These are phyloP conservation scores for Heterobasidion annosum DNA, from an alignment of 1,284 basidiomycete species.

Conservation along the genomic window DNA sequence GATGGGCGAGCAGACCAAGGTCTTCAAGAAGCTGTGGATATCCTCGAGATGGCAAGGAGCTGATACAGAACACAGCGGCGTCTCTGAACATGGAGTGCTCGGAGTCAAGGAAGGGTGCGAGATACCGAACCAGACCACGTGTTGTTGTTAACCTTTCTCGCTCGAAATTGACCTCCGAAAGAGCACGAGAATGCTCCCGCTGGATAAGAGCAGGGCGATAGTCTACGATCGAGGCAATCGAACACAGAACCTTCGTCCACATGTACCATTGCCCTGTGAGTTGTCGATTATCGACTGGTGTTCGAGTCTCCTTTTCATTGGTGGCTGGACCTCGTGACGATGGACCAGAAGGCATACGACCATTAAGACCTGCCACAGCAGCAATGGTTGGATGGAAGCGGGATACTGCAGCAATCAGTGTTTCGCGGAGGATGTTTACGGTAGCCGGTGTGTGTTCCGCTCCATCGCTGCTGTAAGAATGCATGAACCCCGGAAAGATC, in stretches of 20 bases:
- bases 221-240: conserved; percentile 68
- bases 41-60: conserved; percentile 70
- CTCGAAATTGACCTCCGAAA: conserved; percentile 65
- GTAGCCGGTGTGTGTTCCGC: conserved; percentile 37
- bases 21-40: conserved; percentile 83
- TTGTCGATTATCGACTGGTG: conserved; percentile 48
- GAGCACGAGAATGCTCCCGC: conserved; percentile 63
- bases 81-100: conserved; percentile 82
- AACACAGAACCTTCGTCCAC: conserved; percentile 79
- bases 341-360: conserved; percentile 24
- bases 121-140: conserved; percentile 76
- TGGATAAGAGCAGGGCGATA: conserved; percentile 43
- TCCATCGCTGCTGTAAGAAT: conserved; percentile 23
- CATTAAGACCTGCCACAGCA: conserved; percentile 58
- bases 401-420: conserved; percentile 53
- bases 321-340: conserved; percentile 2
- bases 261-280: conserved; percentile 83
- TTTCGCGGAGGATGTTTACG: conserved; percentile 46
- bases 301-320: conserved; percentile 41
- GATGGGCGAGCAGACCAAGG: conserved; percentile 69
- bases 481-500: conserved; percentile 56
- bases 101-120: conserved; percentile 82
- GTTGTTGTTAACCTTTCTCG: conserved; percentile 72
- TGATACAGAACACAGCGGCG: conserved; percentile 81
- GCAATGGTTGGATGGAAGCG: conserved; percentile 63